Base-by-base conservation (phyloP, 2,329 filamentous ascomycete species). In the Didymellaceae sp. region DNA sequence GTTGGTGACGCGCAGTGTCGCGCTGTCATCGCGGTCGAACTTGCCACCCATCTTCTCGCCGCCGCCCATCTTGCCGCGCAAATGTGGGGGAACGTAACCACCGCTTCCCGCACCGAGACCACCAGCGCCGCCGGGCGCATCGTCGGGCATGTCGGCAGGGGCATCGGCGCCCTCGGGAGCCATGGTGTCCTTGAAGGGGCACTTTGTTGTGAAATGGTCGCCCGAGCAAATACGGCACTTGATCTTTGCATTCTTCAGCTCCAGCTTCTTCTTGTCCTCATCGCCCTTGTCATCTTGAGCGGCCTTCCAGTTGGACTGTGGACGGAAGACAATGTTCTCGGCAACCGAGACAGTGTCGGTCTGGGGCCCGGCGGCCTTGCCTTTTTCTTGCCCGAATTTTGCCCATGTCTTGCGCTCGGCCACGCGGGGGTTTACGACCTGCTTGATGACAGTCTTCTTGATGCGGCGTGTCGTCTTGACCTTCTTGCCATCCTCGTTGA, bases 111-210 rank as follows among this genome's bases (percentile, higher is more conserved):
- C 78, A 43, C 85, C 86, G 20, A 86, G 78, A 22, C 78, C 82
- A 52, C 85, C 88, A 22, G 68, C 77, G n/a, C 57, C 54, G 9
- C 62, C 63, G 40, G 75, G 75, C 38, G 74, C 80, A 18, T 77
- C 80, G 39, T 74, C 76, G 21, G 76, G 80, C 34, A 72, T 76
- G 26, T 70, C 68, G 34, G 81, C 82, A 18, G 75, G 75, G 17
- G 72, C 71, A 30, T 71, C 72, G 58, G 77, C 78, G 59, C 78
- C 77, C 55, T 92, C 85, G 28, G 90, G 94, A 26, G 93, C 91
- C 91, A 99, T 97, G 67, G 93, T 99, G 75, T 97, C 94, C 82
- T 97, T 99, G 87, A 96, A 99, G 26, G 94, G 94, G 86, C 94
- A 99, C 75, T 94, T 88, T 63, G 93, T 93, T 32, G 94, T 99